These are phyloP conservation scores for Botrytis fragariae DNA, from an alignment of 2,329 filamentous ascomycete species.

Conservation along the genomic window DNA sequence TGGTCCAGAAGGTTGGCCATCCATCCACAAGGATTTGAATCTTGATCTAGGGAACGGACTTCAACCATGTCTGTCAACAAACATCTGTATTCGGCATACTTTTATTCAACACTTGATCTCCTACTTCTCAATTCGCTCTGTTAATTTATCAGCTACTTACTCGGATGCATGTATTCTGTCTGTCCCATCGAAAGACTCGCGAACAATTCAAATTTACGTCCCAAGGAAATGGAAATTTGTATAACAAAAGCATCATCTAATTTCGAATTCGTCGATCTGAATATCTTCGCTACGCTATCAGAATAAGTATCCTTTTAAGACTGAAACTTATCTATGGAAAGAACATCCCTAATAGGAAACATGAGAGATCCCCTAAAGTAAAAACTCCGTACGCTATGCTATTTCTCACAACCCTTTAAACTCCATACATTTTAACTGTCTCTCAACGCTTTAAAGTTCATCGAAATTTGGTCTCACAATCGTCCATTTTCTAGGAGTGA, in stretches of 20 bases:
- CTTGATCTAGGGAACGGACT: too few relatives aligned
- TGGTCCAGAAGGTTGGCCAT: too few relatives aligned
- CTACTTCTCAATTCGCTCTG: too few relatives aligned
- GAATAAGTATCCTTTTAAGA: neutral
- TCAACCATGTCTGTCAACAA: too few relatives aligned
- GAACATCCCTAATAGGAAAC: neutral
- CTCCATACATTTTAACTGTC: neutral
- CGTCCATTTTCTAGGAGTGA: conserved; percentile 55
- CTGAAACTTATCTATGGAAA: neutral
- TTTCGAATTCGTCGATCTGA: neutral
- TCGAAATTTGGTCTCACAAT: conserved; percentile 38
- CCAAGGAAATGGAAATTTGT: too few relatives aligned
- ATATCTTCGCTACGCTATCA: neutral
- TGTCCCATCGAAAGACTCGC: too few relatives aligned
- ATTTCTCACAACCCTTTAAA: neutral
- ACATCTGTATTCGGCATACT: too few relatives aligned
- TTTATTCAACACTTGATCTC: too few relatives aligned
- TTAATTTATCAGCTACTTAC: too few relatives aligned
- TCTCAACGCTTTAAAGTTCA: conserved; percentile 40
- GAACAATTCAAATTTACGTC: too few relatives aligned
- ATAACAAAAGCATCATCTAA: neutral
- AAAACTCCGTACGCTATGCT: conserved; percentile 19
- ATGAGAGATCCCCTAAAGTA: neutral
- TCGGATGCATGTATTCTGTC: too few relatives aligned
- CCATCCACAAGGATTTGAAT: too few relatives aligned